These are phyloP conservation scores for Pseudozyma thailandica DNA, from an alignment of 1,284 basidiomycete genomes.

Conservation along the genomic window DNA sequence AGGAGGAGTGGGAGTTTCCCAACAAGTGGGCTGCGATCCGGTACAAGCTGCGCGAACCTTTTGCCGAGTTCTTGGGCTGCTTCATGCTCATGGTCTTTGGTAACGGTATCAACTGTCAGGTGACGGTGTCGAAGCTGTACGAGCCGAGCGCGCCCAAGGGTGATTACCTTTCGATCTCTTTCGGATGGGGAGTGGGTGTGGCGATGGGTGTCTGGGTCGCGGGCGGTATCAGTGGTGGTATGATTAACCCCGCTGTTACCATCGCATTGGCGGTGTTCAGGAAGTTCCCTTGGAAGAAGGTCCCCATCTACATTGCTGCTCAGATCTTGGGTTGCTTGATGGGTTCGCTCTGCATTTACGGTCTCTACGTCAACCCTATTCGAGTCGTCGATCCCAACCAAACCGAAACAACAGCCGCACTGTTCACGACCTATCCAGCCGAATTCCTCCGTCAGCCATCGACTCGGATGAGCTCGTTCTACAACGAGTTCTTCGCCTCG, in stretches of 20 bases:
- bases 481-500: slow-evolving; percentile 58
- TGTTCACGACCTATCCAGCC: slow-evolving; percentile 77
- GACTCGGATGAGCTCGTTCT: slow-evolving; percentile 46
- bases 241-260: slow-evolving; percentile 70
- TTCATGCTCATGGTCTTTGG: slow-evolving; percentile 62
- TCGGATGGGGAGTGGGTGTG: slow-evolving; percentile 63
- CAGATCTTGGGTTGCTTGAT: slow-evolving; percentile 79
- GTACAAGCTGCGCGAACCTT: slow-evolving; percentile 55
- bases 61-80: slow-evolving; percentile 59
- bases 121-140: slow-evolving; percentile 45
- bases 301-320: slow-evolving; percentile 77
- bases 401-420: slow-evolving; percentile 72
- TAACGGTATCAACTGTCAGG: slow-evolving; percentile 62
- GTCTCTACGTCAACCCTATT: slow-evolving; percentile 81
- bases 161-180: slow-evolving; percentile 54
- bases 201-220: slow-evolving; percentile 61
- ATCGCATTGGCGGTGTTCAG: slow-evolving; percentile 77
- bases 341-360: slow-evolving; percentile 78
- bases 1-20: slow-evolving; percentile 48
- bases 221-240: slow-evolving; percentile 60
- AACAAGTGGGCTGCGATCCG: slow-evolving; percentile 55
- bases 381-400: slow-evolving; percentile 62
- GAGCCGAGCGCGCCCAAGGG: slow-evolving; percentile 43
- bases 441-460: slow-evolving; percentile 45
- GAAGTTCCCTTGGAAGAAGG: slow-evolving; percentile 82